A percentile compares a stretch with the other conserved stretches of the same genome.
phyloP scores from a whole-genome alignment of 805 yeast genomes.

The Suhomyces tanzawaensis region DNA sequence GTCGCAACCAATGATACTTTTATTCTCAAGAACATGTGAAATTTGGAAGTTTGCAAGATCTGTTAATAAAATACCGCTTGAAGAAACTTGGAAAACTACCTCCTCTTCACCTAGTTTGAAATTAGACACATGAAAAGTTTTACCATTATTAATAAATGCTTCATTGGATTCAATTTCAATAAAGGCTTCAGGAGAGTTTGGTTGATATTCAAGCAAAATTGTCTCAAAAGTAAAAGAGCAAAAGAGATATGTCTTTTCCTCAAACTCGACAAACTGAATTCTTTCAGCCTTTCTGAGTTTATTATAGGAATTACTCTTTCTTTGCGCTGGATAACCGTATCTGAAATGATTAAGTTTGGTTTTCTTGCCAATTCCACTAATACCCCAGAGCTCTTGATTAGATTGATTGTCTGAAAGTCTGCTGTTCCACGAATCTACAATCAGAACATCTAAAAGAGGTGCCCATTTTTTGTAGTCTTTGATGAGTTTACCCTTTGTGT shows the following conservation, averaged over 20 bases:
- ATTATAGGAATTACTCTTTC: constrained; percentile 26
- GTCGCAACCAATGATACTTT: constrained; percentile 14
- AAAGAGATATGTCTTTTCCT: constrained; percentile 23
- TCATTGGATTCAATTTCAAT: constrained; percentile 23
- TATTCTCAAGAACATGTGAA: constrained; percentile 5
- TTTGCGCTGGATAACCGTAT: constrained; percentile 28
- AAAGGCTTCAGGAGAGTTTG: constrained; percentile 20
- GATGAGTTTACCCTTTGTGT: constrained; percentile 22
- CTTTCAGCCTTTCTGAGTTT: constrained; percentile 29
- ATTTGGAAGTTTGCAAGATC: constrained; percentile 16
- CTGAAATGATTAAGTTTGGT: constrained; percentile 33
- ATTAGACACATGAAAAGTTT: constrained; percentile 16
- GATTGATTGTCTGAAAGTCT: constrained; percentile 16
- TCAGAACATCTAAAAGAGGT: constrained; percentile 42
- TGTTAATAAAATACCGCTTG: constrained; percentile 18
- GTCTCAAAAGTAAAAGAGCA: constrained; percentile 42
- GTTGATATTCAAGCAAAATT: constrained; percentile 29
- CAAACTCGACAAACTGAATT: constrained; percentile 16
- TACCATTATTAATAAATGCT: constrained; percentile 11
- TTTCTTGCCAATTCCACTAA: constrained; percentile 36
- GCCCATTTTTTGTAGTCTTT: constrained; percentile 46
- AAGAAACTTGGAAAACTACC: constrained; percentile 26
- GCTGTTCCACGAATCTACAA: constrained; percentile 27
- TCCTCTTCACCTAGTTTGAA: constrained; percentile 12
- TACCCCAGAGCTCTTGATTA: constrained; percentile 43